Percentiles rank a stretch among this genome's conserved stretches.
Evolutionary conservation across 2,329 filamentous ascomycete species (phyloP).

Genomic region (Proliferodiscus dingleyae): DNA sequence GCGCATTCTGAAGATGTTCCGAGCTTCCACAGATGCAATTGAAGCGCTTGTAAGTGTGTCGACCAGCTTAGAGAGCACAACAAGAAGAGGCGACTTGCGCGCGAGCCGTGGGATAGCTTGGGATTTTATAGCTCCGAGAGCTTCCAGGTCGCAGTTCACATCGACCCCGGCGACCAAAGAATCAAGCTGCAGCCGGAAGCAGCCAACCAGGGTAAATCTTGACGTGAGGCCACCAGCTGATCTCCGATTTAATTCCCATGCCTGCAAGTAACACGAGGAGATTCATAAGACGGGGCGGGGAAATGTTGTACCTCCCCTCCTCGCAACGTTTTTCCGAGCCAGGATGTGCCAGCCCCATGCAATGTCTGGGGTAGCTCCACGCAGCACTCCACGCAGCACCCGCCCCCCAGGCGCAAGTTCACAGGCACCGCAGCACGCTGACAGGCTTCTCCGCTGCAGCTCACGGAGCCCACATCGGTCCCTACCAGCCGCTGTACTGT

Average conservation of each 20-base stretch:
- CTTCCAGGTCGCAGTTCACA: too few species aligned
- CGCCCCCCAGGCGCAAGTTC: neutral
- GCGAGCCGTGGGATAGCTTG: too few species aligned
- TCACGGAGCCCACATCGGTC: too few species aligned
- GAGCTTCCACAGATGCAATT: conserved; percentile 2
- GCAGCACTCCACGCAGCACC: neutral
- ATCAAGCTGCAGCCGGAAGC: too few species aligned
- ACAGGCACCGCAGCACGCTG: neutral
- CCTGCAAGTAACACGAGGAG: too few species aligned
- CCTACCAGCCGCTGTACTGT: too few species aligned
- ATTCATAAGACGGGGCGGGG: neutral
- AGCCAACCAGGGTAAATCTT: too few species aligned
- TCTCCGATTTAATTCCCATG: too few species aligned
- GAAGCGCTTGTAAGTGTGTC: neutral
- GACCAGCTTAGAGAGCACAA: neutral
- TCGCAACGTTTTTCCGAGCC: neutral
- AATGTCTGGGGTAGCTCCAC: neutral
- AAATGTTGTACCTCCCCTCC: conserved; percentile 2
- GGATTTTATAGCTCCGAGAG: too few species aligned
- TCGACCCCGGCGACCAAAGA: too few species aligned
- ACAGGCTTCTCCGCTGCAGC: neutral
- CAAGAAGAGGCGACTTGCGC: too few species aligned
- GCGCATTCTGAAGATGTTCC: conserved; percentile 16
- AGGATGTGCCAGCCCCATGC: neutral
- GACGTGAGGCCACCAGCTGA: conserved; percentile 2